Percentiles rank a stretch among this genome's conserved stretches.
Evolutionary conservation across 2,329 filamentous ascomycete genomes (phyloP).

Genomic region (Aspergillus ustus): DNA sequence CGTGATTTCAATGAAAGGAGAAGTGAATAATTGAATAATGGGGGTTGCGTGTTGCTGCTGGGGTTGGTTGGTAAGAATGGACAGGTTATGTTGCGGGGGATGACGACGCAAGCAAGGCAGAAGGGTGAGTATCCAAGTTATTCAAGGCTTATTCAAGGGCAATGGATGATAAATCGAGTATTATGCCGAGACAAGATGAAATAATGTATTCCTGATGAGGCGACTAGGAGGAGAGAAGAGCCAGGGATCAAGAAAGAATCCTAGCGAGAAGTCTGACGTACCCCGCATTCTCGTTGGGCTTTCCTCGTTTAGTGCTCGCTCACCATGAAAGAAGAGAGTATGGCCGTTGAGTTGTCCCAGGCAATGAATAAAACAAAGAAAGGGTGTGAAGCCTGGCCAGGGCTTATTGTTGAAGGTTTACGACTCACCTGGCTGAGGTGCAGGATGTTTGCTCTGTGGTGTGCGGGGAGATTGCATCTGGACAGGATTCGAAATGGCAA

Average conservation of each 20-base stretch:
- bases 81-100: not conserved
- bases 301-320: not conserved
- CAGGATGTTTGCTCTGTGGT: slow-evolving; percentile 1
- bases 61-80: not conserved
- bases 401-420: not conserved
- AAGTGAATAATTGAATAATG: not conserved
- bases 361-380: not conserved
- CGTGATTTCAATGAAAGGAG: no score
- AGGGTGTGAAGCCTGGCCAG: not conserved
- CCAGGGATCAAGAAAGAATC: not conserved
- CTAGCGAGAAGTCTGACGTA: slow-evolving; percentile 1
- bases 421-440: not conserved
- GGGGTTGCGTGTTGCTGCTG: no score
- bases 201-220: not conserved
- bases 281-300: slow-evolving; percentile 2
- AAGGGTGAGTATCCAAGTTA: not conserved
- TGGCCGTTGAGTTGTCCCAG: not conserved
- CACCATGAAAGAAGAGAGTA: not conserved
- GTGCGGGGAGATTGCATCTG: slow-evolving; percentile 1
- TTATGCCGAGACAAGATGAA: not conserved
- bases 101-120: not conserved
- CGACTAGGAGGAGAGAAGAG: not conserved
- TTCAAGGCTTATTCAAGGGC: not conserved
- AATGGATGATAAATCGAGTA: not conserved
- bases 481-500: slow-evolving; percentile 3